Percentiles rank a stretch among this genome's conserved stretches.
These are phyloP conservation scores for Rhodosporidiobolus sp. DNA, from an alignment of 768 basidiomycete species.

Conservation along the genomic window DNA sequence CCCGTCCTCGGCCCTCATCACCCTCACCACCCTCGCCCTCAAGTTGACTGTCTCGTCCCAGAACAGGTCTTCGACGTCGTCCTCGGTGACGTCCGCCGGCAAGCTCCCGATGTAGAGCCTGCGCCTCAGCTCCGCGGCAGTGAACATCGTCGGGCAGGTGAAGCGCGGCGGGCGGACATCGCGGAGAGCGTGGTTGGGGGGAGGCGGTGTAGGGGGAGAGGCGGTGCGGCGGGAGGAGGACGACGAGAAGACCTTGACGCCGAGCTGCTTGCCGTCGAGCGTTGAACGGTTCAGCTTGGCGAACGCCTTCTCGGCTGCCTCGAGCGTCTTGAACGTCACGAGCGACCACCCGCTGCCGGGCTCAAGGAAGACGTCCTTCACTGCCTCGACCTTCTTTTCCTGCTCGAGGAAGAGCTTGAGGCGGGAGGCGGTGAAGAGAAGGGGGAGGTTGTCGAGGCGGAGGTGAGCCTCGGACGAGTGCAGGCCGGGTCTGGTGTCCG, in stretches of 20 bases:
- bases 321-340: conserved; percentile 8
- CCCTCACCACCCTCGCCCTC: conserved; percentile 17
- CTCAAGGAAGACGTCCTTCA: not conserved
- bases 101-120: conserved; percentile 22
- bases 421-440: not conserved
- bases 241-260: conserved; percentile 26
- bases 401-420: not conserved
- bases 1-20: conserved; percentile 14
- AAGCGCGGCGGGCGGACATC: conserved; percentile 3
- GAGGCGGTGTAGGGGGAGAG: no score
- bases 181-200: not conserved
- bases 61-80: conserved; percentile 19
- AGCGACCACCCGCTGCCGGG: not conserved
- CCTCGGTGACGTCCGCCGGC: conserved; percentile 8
- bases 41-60: conserved; percentile 13
- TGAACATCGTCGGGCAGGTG: conserved; percentile 4
- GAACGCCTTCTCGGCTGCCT: conserved; percentile 11
- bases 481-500: not conserved
- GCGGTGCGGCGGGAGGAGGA: not conserved
- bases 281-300: not conserved
- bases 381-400: not conserved
- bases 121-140: conserved; percentile 26
- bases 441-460: conserved; percentile 22
- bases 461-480: no score
- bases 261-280: not conserved